A percentile compares a stretch with the other conserved stretches of the same genome.
phyloP scores from a whole-genome alignment of 2,329 filamentous ascomycete genomes.

The Aspergillus hortae region DNA sequence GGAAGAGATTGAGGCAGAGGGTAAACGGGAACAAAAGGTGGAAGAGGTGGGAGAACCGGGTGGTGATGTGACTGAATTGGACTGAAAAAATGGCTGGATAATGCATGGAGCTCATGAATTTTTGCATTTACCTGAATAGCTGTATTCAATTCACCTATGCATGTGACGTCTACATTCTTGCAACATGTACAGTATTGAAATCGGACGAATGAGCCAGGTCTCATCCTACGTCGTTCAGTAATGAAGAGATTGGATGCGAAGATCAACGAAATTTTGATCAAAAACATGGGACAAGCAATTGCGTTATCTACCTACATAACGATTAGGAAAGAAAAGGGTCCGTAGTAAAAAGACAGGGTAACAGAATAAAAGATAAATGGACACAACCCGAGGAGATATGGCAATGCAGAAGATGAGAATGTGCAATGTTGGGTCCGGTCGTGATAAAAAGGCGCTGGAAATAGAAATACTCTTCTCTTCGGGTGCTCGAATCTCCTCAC shows the following conservation, averaged over 20 bases:
- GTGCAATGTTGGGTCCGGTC: constrained; percentile 2
- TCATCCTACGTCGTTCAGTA: no score
- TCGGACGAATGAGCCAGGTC: no score
- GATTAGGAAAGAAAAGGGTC: constrained; percentile 11
- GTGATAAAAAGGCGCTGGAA: constrained; percentile 10
- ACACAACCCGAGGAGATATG: constrained; percentile 2
- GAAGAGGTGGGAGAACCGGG: constrained; percentile 51
- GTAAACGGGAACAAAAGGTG: constrained; percentile 37
- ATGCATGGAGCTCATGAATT: not conserved
- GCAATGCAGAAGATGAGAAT: not conserved
- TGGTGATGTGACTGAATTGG: constrained; percentile 43
- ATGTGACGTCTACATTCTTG: no score
- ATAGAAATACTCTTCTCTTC: constrained; percentile 5
- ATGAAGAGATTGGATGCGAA: not conserved
- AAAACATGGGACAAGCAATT: constrained; percentile 2
- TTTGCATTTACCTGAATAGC: not conserved
- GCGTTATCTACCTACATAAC: constrained; percentile 20
- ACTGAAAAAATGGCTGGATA: constrained; percentile 16
- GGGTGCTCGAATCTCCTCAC: constrained; percentile 2
- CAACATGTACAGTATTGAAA: no score
- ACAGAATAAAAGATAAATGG: constrained; percentile 4
- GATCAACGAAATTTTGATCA: not conserved
- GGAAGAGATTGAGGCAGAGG: constrained; percentile 67
- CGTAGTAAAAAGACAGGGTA: constrained; percentile 15
- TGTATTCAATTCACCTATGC: not conserved